Percentiles rank a stretch among this genome's conserved stretches.
phyloP scores from a whole-genome alignment of 148 eudicot genomes.

The Rhododendron ferrugineum region DNA sequence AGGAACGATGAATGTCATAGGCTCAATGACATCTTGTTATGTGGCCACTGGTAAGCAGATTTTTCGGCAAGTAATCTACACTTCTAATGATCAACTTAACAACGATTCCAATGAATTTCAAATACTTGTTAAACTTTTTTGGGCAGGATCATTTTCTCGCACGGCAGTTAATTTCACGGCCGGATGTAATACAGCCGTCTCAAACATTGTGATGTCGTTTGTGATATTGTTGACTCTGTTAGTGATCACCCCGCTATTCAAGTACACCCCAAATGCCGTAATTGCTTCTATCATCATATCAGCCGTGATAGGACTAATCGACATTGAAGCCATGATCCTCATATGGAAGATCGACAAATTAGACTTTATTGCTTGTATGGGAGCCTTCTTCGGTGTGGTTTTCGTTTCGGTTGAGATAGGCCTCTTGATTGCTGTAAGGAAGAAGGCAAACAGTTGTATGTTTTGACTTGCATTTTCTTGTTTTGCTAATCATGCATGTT shows the following conservation, averaged over 20 bases:
- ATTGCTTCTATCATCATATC: conserved; percentile 69
- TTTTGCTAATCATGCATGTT: neutral
- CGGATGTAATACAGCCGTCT: conserved; percentile 64
- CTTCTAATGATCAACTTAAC: neutral
- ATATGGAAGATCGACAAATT: conserved; percentile 67
- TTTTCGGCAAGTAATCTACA: neutral
- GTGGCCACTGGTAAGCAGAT: conserved; percentile 56
- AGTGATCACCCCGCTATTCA: conserved; percentile 63
- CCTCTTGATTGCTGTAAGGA: conserved; percentile 54
- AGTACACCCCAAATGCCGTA: conserved; percentile 61
- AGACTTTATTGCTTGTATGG: conserved; percentile 65
- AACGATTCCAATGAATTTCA: neutral
- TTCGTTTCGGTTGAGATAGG: conserved; percentile 59
- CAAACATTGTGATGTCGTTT: conserved; percentile 63
- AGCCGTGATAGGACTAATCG: conserved; percentile 62
- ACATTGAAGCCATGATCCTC: conserved; percentile 41
- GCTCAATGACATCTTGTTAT: conserved; percentile 89
- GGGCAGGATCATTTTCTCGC: conserved; percentile 65
- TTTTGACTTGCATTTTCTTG: neutral
- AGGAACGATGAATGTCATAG: conserved; percentile 80
- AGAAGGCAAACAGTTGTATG: neutral
- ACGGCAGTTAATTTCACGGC: conserved; percentile 70
- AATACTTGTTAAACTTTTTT: neutral
- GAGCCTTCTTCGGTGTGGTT: conserved; percentile 72
- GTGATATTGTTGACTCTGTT: conserved; percentile 44